Conservation (phyloP, 2,329 filamentous ascomycete species). For the Fusarium albidum region DNA sequence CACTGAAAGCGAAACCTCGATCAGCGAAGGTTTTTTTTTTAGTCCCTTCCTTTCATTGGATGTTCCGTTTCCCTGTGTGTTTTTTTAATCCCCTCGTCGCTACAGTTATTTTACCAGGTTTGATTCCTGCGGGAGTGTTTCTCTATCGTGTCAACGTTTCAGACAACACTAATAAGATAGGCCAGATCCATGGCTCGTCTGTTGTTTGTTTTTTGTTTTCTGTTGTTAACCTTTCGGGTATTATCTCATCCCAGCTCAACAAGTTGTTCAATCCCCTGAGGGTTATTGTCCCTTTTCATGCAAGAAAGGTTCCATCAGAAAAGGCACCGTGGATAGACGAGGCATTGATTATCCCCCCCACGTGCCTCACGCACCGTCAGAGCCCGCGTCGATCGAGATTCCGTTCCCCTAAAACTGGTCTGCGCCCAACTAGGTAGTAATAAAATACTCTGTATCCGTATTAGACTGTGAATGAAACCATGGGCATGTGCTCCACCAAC, state of each 20-base stretch:
- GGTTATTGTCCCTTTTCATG: conserved; percentile 4
- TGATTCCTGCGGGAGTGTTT: conserved; percentile 19
- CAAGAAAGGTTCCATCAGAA: conserved; percentile 6
- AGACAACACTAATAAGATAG: conserved; percentile 6
- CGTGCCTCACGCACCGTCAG: conserved; percentile 15
- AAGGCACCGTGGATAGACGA: conserved; percentile 1
- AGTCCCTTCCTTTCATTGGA: no score
- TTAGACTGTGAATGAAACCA: conserved; percentile 2
- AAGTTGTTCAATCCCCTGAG: not conserved
- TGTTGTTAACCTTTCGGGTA: conserved; percentile 16
- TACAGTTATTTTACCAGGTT: conserved; percentile 22
- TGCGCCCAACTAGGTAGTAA: no score
- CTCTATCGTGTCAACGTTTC: conserved; percentile 21
- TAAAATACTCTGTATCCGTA: no score
- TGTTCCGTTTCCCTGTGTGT: no score
- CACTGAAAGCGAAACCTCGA: not conserved
- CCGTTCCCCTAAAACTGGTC: conserved; percentile 13
- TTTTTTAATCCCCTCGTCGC: not conserved
- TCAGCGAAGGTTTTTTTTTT: conserved; percentile 1
- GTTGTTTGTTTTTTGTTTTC: conserved; percentile 13
- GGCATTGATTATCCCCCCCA: conserved; percentile 20
- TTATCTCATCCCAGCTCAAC: conserved; percentile 12
- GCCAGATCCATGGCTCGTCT: not conserved
- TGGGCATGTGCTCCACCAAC: not conserved
- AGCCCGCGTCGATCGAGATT: conserved; percentile 25